These are phyloP conservation scores for Pugionium cornutum DNA, from an alignment of 345 rosid genomes.

Conservation along the genomic window DNA sequence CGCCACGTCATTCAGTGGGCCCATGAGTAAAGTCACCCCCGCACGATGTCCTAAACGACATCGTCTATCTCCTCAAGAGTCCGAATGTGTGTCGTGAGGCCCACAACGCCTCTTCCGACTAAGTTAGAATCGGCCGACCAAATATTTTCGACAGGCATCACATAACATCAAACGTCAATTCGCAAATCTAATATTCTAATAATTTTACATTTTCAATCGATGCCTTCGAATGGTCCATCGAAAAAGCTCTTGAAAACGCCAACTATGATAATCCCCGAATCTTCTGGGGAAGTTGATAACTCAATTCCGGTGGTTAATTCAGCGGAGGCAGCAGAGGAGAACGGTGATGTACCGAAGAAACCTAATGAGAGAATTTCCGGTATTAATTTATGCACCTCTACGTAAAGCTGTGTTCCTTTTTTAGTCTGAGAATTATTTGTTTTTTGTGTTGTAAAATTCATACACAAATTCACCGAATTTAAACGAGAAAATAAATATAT, in stretches of 20 bases:
- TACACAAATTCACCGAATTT: not conserved
- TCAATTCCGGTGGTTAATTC: not conserved
- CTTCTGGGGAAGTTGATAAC: not conserved
- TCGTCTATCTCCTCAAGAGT: too few relatives aligned
- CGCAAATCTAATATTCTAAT: too few relatives aligned
- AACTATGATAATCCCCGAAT: constrained; percentile 3
- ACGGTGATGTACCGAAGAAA: constrained; percentile 7
- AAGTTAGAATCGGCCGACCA: too few relatives aligned
- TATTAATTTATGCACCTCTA: constrained; percentile 5
- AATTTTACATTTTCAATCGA: too few relatives aligned
- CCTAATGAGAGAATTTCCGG: constrained; percentile 1
- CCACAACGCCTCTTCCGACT: too few relatives aligned
- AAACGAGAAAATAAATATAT: too few relatives aligned
- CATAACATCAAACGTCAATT: too few relatives aligned
- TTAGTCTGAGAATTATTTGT: not conserved
- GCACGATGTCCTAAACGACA: too few relatives aligned
- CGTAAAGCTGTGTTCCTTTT: not conserved
- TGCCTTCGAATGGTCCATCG: not conserved
- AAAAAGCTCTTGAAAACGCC: constrained; percentile 13
- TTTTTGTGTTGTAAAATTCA: not conserved
- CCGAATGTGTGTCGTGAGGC: too few relatives aligned
- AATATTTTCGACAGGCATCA: too few relatives aligned
- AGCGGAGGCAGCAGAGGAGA: constrained; percentile 20
- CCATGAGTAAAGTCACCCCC: too few relatives aligned
- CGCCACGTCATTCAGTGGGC: too few relatives aligned